These are phyloP conservation scores for Pythium volutum DNA, from an alignment of 352 stramenopile species.

Conservation along the genomic window DNA sequence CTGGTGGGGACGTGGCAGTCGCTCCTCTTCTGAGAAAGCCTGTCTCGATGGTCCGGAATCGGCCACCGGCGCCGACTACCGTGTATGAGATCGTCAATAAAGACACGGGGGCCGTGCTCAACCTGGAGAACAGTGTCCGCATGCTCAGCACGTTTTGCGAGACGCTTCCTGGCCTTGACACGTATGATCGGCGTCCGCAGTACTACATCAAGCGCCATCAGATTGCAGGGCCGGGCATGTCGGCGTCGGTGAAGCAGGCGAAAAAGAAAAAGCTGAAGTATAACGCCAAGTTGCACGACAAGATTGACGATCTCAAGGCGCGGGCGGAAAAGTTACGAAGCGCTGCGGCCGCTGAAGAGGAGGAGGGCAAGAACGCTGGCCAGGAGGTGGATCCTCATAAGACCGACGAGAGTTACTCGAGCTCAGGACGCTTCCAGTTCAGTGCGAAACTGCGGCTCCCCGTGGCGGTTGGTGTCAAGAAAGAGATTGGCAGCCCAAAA, in stretches of 20 bases:
- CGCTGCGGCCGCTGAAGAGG: constrained; percentile 14
- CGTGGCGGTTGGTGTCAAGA: constrained; percentile 53
- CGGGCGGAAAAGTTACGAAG: constrained; percentile 27
- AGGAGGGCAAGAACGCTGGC: constrained; percentile 23
- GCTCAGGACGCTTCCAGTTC: constrained; percentile 44
- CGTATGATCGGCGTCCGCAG: constrained; percentile 73
- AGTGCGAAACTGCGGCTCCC: constrained; percentile 64
- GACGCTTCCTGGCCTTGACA: constrained; percentile 75
- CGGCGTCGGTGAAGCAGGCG: constrained; percentile 44
- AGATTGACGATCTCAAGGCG: constrained; percentile 67
- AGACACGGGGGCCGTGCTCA: constrained; percentile 65
- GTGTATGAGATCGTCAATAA: constrained; percentile 55
- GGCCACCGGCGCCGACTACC: neutral
- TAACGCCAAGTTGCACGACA: constrained; percentile 73
- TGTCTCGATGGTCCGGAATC: neutral
- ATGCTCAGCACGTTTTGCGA: constrained; percentile 80
- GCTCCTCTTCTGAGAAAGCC: neutral
- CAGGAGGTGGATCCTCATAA: neutral
- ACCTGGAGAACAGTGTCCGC: constrained; percentile 56
- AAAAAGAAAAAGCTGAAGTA: constrained; percentile 83
- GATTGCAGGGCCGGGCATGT: constrained; percentile 37
- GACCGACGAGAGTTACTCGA: constrained; percentile 10
- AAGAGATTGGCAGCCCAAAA: constrained; percentile 58
- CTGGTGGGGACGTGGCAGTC: neutral
- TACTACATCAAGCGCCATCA: constrained; percentile 75